Evolutionary conservation across 805 yeast genomes (phyloP).

Genomic region (Dipodascopsis tothii): DNA sequence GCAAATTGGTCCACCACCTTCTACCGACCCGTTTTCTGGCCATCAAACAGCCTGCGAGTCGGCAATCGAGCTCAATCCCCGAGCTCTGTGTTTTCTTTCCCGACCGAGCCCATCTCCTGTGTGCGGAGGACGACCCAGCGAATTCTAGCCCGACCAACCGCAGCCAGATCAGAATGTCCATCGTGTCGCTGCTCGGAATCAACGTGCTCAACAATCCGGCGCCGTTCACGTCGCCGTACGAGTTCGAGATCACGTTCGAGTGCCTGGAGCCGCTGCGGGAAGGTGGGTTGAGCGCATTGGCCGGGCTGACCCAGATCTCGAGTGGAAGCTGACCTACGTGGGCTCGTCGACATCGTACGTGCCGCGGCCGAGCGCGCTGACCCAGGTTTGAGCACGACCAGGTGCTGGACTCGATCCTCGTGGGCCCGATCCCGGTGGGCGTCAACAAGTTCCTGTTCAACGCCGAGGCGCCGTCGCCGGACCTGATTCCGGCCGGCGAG

Average conservation of each 20-base stretch:
- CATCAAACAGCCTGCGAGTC: too few species aligned
- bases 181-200: slow-evolving; percentile 56
- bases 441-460: slow-evolving; percentile 84
- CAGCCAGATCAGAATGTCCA: slow-evolving; percentile 17
- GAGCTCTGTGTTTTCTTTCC: too few species aligned
- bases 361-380: not conserved
- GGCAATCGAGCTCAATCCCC: too few species aligned
- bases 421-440: slow-evolving; percentile 98
- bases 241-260: slow-evolving; percentile 95
- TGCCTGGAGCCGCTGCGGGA: slow-evolving; percentile 86
- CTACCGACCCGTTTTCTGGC: too few species aligned
- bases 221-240: slow-evolving; percentile 83
- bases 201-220: slow-evolving; percentile 94
- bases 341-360: slow-evolving; percentile 77
- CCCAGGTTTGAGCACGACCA: slow-evolving; percentile 78
- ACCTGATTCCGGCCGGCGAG: slow-evolving; percentile 90
- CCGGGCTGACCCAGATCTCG: slow-evolving; percentile 50
- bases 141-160: too few species aligned
- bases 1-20: too few species aligned
- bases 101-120: too few species aligned
- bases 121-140: too few species aligned
- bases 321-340: slow-evolving; percentile 95
- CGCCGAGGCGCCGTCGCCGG: slow-evolving; percentile 96
- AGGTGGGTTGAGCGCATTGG: slow-evolving; percentile 24
- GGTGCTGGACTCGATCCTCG: slow-evolving; percentile 90